A percentile compares a stretch with the other conserved stretches of the same genome.
phyloP scores from a whole-genome alignment of 169 alveolate genomes.

The Cryptosporidium baileyi region DNA sequence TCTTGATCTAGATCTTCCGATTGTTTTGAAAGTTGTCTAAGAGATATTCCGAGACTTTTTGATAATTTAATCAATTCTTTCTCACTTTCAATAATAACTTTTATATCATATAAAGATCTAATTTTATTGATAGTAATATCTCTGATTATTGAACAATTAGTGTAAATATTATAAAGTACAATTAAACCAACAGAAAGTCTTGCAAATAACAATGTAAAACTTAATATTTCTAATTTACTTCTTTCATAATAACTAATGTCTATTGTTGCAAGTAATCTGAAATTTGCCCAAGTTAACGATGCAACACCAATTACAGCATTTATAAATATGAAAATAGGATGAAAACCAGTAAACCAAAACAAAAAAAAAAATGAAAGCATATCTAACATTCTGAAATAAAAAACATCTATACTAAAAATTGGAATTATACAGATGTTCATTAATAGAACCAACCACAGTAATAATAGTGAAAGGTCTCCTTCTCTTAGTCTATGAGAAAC shows the following conservation, averaged over 20 bases:
- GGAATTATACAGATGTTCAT: slow-evolving; percentile 61
- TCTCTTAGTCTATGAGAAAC: slow-evolving; percentile 49
- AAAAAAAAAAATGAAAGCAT: slow-evolving; percentile 25
- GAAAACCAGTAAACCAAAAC: slow-evolving; percentile 69
- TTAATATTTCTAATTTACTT: neutral
- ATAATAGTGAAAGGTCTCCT: slow-evolving; percentile 24
- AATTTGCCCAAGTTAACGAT: slow-evolving; percentile 40
- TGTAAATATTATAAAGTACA: slow-evolving; percentile 6
- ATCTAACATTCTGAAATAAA: slow-evolving; percentile 46
- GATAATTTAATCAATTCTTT: slow-evolving; percentile 28
- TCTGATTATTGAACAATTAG: slow-evolving; percentile 53
- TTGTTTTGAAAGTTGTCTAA: slow-evolving; percentile 14
- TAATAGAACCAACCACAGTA: slow-evolving; percentile 43
- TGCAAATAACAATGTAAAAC: slow-evolving; percentile 23
- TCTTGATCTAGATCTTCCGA: neutral
- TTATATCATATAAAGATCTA: slow-evolving; percentile 24
- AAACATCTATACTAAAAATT: slow-evolving; percentile 11
- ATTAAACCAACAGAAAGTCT: slow-evolving; percentile 60
- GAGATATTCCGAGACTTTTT: slow-evolving; percentile 40
- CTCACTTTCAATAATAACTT: slow-evolving; percentile 51
- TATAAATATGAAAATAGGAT: slow-evolving; percentile 32
- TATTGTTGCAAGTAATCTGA: neutral
- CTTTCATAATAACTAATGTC: slow-evolving; percentile 11
- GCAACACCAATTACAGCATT: slow-evolving; percentile 21
- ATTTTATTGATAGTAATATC: slow-evolving; percentile 38